Conservation (phyloP, 2,329 filamentous ascomycete species). For the Phialemoniopsis sp. region DNA sequence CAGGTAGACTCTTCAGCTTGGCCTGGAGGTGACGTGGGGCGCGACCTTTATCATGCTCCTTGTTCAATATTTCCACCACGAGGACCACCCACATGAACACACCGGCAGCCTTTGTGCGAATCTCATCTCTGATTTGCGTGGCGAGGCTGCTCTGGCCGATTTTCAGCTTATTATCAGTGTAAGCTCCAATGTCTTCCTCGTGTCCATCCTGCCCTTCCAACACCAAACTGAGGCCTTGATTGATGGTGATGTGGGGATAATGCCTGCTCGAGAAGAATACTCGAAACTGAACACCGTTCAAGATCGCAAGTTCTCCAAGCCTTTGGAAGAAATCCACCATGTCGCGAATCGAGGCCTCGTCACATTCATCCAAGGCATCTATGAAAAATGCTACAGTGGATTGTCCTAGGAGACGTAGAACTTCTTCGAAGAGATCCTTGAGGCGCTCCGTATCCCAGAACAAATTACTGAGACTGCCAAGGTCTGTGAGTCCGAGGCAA, state of each 20-base stretch:
- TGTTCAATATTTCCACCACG: slow-evolving; percentile 31
- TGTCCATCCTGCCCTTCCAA: slow-evolving; percentile 31
- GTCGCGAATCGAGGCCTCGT: slow-evolving; percentile 31
- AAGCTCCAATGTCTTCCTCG: slow-evolving; percentile 24
- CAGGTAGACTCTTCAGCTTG: slow-evolving; percentile 27
- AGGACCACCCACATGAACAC: slow-evolving; percentile 41
- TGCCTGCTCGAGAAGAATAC: slow-evolving; percentile 43
- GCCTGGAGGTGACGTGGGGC: slow-evolving; percentile 14
- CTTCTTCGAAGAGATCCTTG: slow-evolving; percentile 8
- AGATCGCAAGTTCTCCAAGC: slow-evolving; percentile 20
- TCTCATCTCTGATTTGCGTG: slow-evolving; percentile 12
- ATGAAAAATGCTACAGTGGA: slow-evolving; percentile 18
- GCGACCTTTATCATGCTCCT: slow-evolving; percentile 20
- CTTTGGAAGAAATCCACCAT: slow-evolving; percentile 40
- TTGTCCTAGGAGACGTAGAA: slow-evolving; percentile 6
- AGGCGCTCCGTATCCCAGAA: slow-evolving; percentile 6
- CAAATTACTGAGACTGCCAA: background rate
- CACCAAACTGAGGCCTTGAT: slow-evolving; percentile 17
- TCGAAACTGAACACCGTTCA: slow-evolving; percentile 11
- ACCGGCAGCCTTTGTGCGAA: slow-evolving; percentile 30
- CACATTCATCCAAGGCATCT: slow-evolving; percentile 46
- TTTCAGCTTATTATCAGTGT: slow-evolving; percentile 21
- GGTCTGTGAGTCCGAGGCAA: background rate
- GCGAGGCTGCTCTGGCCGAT: slow-evolving; percentile 9
- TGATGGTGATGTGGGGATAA: slow-evolving; percentile 35